A percentile compares a stretch with the other conserved stretches of the same genome.
Evolutionary conservation across 352 stramenopile species (phyloP).

Genomic region (Pythium rishiriense): DNA sequence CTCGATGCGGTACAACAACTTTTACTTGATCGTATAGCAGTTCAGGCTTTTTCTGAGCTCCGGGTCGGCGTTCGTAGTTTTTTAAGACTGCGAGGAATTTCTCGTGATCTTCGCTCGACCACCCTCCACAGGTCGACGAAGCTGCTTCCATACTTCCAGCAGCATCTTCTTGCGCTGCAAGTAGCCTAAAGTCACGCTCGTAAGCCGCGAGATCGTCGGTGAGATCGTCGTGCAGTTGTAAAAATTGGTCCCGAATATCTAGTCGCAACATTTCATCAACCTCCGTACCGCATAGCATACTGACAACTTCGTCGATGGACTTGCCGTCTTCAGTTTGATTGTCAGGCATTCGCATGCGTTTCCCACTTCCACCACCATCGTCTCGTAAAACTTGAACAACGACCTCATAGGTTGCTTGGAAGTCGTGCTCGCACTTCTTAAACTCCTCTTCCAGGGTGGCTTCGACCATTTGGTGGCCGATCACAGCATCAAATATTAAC

Average conservation of each 20-base stretch:
- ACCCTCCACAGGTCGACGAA: conserved; percentile 42
- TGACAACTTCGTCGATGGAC: conserved; percentile 11
- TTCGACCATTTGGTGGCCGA: conserved; percentile 70
- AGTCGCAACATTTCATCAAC: conserved; percentile 50
- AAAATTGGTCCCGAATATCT: conserved; percentile 41
- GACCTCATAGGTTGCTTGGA: conserved; percentile 29
- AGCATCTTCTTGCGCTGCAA: conserved; percentile 36
- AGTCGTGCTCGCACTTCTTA: conserved; percentile 40
- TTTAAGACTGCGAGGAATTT: conserved; percentile 59
- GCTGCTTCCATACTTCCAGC: conserved; percentile 39
- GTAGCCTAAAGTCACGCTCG: conserved; percentile 38
- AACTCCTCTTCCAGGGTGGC: conserved; percentile 58
- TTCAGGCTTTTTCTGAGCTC: conserved; percentile 41
- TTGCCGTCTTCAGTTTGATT: conserved; percentile 15
- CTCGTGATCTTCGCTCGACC: conserved; percentile 51
- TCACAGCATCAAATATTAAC: conserved; percentile 70
- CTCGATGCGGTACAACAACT: conserved; percentile 42
- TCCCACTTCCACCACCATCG: background rate
- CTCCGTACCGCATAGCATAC: conserved; percentile 17
- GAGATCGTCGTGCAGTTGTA: conserved; percentile 28
- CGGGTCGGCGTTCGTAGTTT: conserved; percentile 40
- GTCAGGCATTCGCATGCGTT: conserved; percentile 4
- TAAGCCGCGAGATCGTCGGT: conserved; percentile 36
- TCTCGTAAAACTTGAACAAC: conserved; percentile 35
- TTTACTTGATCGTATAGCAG: conserved; percentile 63